Percentiles rank a stretch among this genome's conserved stretches.
Conservation (phyloP, 2,329 filamentous ascomycete genomes). For the Torrubiella hemipterigena region DNA sequence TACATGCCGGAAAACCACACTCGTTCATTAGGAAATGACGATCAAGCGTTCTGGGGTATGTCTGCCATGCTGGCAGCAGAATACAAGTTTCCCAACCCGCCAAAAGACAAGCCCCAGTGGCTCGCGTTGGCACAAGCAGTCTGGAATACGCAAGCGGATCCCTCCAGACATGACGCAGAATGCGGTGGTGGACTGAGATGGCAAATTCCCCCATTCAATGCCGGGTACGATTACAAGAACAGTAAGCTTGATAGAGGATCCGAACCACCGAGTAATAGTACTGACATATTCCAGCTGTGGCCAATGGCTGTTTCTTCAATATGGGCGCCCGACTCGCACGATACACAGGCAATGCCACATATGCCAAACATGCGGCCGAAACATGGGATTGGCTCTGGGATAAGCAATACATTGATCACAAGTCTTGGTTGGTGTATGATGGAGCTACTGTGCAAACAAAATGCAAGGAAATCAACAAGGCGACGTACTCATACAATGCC, state of each 20-base stretch:
- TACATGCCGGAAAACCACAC: slow-evolving; percentile 51
- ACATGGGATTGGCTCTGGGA: slow-evolving; percentile 49
- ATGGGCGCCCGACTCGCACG: slow-evolving; percentile 56
- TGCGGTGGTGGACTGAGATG: slow-evolving; percentile 63
- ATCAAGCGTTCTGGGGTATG: slow-evolving; percentile 61
- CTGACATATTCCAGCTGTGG: too few species aligned
- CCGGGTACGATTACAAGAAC: slow-evolving; percentile 67
- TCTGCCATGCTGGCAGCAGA: slow-evolving; percentile 57
- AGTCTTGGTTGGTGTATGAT: slow-evolving; percentile 52
- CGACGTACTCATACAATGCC: slow-evolving; percentile 57
- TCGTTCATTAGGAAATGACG: slow-evolving; percentile 52
- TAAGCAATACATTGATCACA: slow-evolving; percentile 45
- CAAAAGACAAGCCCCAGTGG: slow-evolving; percentile 42
- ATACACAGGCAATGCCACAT: slow-evolving; percentile 56
- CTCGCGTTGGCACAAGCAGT: slow-evolving; percentile 57
- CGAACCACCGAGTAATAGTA: too few species aligned
- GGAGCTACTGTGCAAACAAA: slow-evolving; percentile 45
- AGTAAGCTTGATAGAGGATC: too few species aligned
- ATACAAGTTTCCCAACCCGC: slow-evolving; percentile 47
- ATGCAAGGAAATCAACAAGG: slow-evolving; percentile 48
- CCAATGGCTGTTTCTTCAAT: slow-evolving; percentile 54
- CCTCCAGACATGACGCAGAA: slow-evolving; percentile 49
- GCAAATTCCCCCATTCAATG: slow-evolving; percentile 67
- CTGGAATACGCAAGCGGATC: slow-evolving; percentile 47
- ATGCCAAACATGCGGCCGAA: slow-evolving; percentile 48